A percentile compares a stretch with the other conserved stretches of the same genome.
Conservation (phyloP, 2,329 filamentous ascomycete genomes). For the Botrytis sinoallii region DNA sequence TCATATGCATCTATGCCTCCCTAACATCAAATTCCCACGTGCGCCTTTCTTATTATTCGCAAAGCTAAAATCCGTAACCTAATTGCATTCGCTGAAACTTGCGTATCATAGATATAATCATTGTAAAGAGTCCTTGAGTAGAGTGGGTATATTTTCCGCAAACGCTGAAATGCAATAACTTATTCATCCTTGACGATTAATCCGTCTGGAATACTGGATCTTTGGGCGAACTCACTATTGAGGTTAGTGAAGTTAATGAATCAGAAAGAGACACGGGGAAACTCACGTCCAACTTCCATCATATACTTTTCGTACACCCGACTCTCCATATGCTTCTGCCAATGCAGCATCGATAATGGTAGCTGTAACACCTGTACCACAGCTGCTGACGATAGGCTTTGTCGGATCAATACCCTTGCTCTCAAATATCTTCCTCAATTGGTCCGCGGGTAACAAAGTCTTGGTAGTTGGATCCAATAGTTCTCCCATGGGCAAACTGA, state of each 20-base stretch:
- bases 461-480: slow-evolving; percentile 83
- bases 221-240: slow-evolving; percentile 63
- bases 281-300: slow-evolving; percentile 98
- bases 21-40: slow-evolving; percentile 2
- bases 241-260: slow-evolving; percentile 16
- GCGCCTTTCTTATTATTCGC: not conserved
- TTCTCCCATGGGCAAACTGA: slow-evolving; percentile 74
- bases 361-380: slow-evolving; percentile 92
- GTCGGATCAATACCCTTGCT: slow-evolving; percentile 74
- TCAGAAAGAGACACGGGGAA: not conserved
- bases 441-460: slow-evolving; percentile 67
- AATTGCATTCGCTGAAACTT: slow-evolving; percentile 6
- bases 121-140: slow-evolving; percentile 16
- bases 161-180: slow-evolving; percentile 18
- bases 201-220: slow-evolving; percentile 58
- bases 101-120: slow-evolving; percentile 13
- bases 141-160: slow-evolving; percentile 18
- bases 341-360: slow-evolving; percentile 86
- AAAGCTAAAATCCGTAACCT: not conserved
- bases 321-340: slow-evolving; percentile 69
- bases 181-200: slow-evolving; percentile 53
- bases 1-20: not conserved
- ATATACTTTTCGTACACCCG: slow-evolving; percentile 72
- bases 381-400: slow-evolving; percentile 81
- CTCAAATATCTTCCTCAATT: slow-evolving; percentile 74